A percentile compares a stretch with the other conserved stretches of the same genome.
Conservation (phyloP, 345 rosid species). For the Lumnitzera racemosa region DNA sequence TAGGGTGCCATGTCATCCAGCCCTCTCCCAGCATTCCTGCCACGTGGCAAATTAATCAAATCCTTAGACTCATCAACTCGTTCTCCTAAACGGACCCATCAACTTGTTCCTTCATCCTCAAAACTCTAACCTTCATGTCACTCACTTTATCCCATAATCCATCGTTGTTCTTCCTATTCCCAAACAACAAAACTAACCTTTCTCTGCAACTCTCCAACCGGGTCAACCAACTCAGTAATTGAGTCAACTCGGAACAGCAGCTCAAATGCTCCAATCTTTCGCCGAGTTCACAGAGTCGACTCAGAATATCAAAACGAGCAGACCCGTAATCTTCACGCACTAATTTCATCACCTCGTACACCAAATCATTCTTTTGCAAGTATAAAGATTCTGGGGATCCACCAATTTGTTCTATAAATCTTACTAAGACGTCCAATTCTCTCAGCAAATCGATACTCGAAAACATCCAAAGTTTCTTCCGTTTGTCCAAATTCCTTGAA, state of each 20-base stretch:
- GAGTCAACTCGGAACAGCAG: slow-evolving; percentile 6
- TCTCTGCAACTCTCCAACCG: slow-evolving; percentile 13
- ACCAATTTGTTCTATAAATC: slow-evolving; percentile 3
- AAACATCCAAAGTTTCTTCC: slow-evolving; percentile 4
- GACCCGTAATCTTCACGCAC: slow-evolving; percentile 17
- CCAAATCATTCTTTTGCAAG: slow-evolving; percentile 11
- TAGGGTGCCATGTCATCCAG: too few species aligned
- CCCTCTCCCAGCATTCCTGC: too few species aligned
- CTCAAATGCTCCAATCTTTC: slow-evolving; percentile 10
- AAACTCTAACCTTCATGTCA: slow-evolving; percentile 11
- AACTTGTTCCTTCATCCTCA: slow-evolving; percentile 3
- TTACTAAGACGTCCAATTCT: slow-evolving; percentile 5
- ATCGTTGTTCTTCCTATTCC: slow-evolving; percentile 15
- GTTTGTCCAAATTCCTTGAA: slow-evolving; percentile 1
- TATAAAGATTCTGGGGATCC: slow-evolving; percentile 4
- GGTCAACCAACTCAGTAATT: background rate
- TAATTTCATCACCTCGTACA: slow-evolving; percentile 16
- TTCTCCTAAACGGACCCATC: background rate
- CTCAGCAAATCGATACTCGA: slow-evolving; percentile 4
- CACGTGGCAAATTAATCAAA: too few species aligned
- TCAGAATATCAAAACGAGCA: slow-evolving; percentile 6
- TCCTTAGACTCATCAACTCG: background rate
- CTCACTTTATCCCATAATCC: slow-evolving; percentile 13
- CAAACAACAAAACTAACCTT: slow-evolving; percentile 9
- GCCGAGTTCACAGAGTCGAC: slow-evolving; percentile 4